phyloP scores from a whole-genome alignment of 139 green algal species.

The Chlamydomonas schloesseri region DNA sequence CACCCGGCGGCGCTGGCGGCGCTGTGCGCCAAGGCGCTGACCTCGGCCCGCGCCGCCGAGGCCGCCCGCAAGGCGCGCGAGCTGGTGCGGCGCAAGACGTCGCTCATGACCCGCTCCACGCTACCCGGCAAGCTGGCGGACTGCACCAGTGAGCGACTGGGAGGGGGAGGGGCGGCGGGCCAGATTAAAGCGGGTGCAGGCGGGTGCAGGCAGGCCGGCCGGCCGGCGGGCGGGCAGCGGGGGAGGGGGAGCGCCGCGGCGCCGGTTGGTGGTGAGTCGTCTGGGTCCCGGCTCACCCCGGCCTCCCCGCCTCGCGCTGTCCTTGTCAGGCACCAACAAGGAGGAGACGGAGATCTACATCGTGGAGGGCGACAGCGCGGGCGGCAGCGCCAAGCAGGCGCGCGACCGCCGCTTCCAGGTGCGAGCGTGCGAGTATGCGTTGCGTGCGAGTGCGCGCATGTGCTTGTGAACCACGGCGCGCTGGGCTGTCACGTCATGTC shows the following conservation, averaged over 20 bases:
- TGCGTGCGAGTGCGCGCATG: too few relatives aligned
- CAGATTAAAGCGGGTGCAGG: too few relatives aligned
- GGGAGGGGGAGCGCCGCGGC: too few relatives aligned
- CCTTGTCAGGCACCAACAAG: not conserved
- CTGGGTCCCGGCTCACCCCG: too few relatives aligned
- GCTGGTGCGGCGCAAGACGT: conserved; percentile 93
- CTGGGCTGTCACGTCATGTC: too few relatives aligned
- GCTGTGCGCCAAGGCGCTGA: conserved; percentile 42
- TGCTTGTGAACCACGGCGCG: too few relatives aligned
- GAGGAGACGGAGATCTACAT: conserved; percentile 93
- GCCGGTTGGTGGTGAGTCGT: too few relatives aligned
- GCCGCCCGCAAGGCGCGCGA: conserved; percentile 95
- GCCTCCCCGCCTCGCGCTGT: too few relatives aligned
- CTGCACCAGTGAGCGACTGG: conserved; percentile 75
- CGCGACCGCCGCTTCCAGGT: conserved; percentile 76
- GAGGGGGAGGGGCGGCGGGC: not conserved
- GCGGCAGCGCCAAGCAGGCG: conserved; percentile 96
- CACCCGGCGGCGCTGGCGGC: conserved; percentile 9
- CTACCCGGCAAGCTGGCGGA: conserved; percentile 98
- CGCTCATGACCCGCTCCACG: conserved; percentile 82
- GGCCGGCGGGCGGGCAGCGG: not conserved
- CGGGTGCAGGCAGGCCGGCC: not conserved
- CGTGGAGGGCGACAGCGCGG: conserved; percentile 97
- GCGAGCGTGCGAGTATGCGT: not conserved
- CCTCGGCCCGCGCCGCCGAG: conserved; percentile 80